phyloP scores from a whole-genome alignment of 768 basidiomycete species.

The Dioszegia crocea region DNA sequence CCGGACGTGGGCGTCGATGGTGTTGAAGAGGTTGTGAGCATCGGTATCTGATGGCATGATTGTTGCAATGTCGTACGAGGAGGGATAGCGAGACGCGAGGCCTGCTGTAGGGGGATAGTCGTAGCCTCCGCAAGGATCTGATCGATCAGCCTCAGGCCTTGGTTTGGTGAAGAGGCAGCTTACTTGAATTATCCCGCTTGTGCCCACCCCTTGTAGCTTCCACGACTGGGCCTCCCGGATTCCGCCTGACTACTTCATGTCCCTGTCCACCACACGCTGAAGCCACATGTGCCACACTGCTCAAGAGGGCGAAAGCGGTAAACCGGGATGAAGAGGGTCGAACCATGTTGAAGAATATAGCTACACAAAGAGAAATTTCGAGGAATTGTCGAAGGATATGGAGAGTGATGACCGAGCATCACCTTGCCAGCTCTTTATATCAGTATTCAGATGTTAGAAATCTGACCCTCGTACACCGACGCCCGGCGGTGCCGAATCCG shows the following conservation, averaged over 20 bases:
- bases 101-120: conserved; percentile 35
- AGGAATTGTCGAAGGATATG: no score
- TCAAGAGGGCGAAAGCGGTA: no score
- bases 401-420: no score
- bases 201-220: not conserved
- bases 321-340: no score
- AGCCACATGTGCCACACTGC: no score
- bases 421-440: no score
- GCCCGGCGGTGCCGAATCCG: no score
- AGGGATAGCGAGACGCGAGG: conserved; percentile 35
- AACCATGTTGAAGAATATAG: conserved; percentile 1
- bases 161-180: not conserved
- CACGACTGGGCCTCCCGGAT: conserved; percentile 23
- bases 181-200: not conserved
- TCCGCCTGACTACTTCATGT: conserved; percentile 28
- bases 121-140: conserved; percentile 45
- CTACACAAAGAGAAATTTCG: no score
- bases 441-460: no score
- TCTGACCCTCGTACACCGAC: no score
- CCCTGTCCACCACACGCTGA: conserved; percentile 29
- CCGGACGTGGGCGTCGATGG: conserved; percentile 42
- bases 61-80: conserved; percentile 40
- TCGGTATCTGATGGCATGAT: conserved; percentile 45
- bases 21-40: conserved; percentile 37
- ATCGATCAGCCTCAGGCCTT: conserved; percentile 19